Evolutionary conservation across 441 rosid species (phyloP).

Genomic region (Hura crepitans): DNA sequence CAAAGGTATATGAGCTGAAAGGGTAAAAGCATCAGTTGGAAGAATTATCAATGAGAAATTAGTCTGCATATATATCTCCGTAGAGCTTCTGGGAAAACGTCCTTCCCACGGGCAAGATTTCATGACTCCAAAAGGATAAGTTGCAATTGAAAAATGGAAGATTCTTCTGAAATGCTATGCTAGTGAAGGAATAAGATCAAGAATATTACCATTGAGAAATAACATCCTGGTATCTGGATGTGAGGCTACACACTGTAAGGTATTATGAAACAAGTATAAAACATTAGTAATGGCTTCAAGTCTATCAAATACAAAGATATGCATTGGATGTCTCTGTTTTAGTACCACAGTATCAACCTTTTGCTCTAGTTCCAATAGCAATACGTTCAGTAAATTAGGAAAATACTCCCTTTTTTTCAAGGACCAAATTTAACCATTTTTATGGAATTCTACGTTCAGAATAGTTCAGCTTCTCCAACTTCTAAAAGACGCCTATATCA

Average conservation of each 20-base stretch:
- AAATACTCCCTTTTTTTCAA: background rate
- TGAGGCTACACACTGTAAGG: constrained; percentile 92
- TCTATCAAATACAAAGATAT: background rate
- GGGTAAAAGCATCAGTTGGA: constrained; percentile 13
- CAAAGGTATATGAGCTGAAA: constrained; percentile 93
- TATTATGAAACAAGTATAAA: constrained; percentile 11
- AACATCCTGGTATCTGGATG: constrained; percentile 95
- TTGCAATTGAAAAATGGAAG: background rate
- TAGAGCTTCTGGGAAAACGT: background rate
- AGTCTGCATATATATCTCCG: background rate
- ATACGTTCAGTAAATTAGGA: background rate
- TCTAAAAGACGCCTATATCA: background rate
- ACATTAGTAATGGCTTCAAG: constrained; percentile 20
- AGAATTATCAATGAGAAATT: constrained; percentile 3
- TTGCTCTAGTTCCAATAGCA: background rate
- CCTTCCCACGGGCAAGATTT: background rate
- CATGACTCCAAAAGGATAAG: background rate
- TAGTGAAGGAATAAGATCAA: constrained; percentile 17
- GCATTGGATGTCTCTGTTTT: background rate
- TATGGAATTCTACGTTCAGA: background rate
- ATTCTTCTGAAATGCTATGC: background rate
- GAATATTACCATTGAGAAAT: constrained; percentile 82
- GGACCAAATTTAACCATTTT: background rate
- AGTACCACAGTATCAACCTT: background rate
- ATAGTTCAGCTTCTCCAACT: background rate